Evolutionary conservation across 2,329 filamentous ascomycete genomes (phyloP).

Genomic region (Ophiostoma perfectum): DNA sequence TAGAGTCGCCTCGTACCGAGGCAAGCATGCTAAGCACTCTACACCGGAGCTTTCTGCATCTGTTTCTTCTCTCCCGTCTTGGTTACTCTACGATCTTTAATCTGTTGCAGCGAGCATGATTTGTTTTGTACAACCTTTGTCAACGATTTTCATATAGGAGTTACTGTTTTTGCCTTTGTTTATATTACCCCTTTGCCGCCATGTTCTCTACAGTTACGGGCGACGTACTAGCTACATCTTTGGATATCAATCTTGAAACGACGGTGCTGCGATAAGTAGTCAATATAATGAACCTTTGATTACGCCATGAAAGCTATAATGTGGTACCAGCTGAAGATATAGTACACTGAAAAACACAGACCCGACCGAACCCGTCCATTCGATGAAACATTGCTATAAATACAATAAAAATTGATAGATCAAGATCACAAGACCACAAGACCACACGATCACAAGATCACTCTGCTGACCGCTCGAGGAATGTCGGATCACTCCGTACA

Average conservation of each 20-base stretch:
- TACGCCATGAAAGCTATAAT: too few relatives aligned
- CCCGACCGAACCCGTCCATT: too few relatives aligned
- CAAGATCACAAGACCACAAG: neutral
- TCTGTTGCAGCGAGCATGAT: constrained; percentile 3
- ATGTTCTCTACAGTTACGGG: too few relatives aligned
- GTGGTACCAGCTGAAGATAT: too few relatives aligned
- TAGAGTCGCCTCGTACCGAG: neutral
- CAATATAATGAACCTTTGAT: too few relatives aligned
- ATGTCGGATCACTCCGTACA: constrained; percentile 78
- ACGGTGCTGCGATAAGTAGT: too few relatives aligned
- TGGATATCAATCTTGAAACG: too few relatives aligned
- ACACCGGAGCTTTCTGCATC: too few relatives aligned
- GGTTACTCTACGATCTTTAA: neutral
- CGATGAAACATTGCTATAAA: neutral
- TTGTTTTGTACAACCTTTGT: neutral
- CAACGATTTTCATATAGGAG: neutral
- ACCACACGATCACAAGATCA: neutral
- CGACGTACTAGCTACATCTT: too few relatives aligned
- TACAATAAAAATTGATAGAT: too few relatives aligned
- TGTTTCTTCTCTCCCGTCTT: neutral
- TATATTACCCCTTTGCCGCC: neutral
- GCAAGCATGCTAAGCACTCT: too few relatives aligned
- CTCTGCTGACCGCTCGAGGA: constrained; percentile 61
- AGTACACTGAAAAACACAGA: too few relatives aligned
- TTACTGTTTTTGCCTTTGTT: neutral